These are phyloP conservation scores for Penicillium lagena DNA, from an alignment of 495 filamentous ascomycete species.

Conservation along the genomic window DNA sequence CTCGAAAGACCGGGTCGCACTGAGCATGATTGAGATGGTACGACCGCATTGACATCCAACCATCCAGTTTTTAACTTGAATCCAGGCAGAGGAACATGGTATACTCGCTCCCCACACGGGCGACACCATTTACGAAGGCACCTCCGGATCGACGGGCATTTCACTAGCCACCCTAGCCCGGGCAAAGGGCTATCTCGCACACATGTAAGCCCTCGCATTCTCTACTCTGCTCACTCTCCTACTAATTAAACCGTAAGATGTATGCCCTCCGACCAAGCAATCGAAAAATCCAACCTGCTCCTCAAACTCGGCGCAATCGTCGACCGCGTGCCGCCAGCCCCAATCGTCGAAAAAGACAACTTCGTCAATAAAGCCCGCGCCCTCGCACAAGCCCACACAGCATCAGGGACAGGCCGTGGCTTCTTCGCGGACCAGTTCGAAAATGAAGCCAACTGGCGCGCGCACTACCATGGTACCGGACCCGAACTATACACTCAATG, in stretches of 20 bases:
- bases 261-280: conserved; percentile 89
- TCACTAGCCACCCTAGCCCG: conserved; percentile 84
- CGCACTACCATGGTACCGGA: conserved; percentile 77
- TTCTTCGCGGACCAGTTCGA: conserved; percentile 99
- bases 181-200: conserved; percentile 81
- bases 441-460: conserved; percentile 74
- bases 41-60: conserved; percentile 4
- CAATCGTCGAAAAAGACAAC: conserved; percentile 83
- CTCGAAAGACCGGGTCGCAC: conserved; percentile 90
- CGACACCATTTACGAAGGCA: conserved; percentile 96
- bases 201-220: conserved; percentile 55
- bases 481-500: conserved; percentile 85
- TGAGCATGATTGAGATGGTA: conserved; percentile 77
- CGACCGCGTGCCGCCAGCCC: conserved; percentile 81
- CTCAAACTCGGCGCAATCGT: conserved; percentile 86
- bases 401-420: conserved; percentile 44
- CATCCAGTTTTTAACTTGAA: background rate
- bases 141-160: conserved; percentile 89
- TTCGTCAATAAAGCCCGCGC: conserved; percentile 91
- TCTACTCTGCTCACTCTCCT: background rate
- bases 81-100: conserved; percentile 68
- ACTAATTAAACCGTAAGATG: conserved; percentile 42
- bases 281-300: conserved; percentile 84
- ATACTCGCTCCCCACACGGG: conserved; percentile 73
- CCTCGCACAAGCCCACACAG: conserved; percentile 66